Base-by-base conservation (phyloP, 495 filamentous ascomycete genomes). In the Filosporella fistucella region DNA sequence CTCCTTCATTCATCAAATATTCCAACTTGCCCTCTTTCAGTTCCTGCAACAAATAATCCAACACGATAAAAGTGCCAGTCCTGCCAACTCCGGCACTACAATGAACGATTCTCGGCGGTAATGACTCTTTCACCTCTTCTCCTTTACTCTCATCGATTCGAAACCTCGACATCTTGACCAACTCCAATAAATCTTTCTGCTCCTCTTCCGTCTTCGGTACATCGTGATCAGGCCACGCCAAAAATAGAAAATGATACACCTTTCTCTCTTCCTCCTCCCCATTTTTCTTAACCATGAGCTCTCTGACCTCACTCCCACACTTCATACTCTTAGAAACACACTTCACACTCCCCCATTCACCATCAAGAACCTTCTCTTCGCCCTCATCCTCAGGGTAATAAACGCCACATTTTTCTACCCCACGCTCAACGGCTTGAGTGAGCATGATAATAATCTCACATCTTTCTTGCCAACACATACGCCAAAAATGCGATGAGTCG, bases 41-140 rank as follows among this genome's bases (percentile, higher is more conserved):
- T 63, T 94, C 88, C 22, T 78, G 72, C 34, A 95, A 74, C 34
- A 97, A 76, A 56, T 91, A 84, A 65, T 96, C 93, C 3, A 97
- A 79, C 4, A 89, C 85, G 51, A 97, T 94, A 61, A 96, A 97
- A 0, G 91, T 96, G 36, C 91, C 91, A 14, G 85, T 89, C 40
- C 91, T 81, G 17, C 91, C 91, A 9, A 97, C 93, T 16, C 91
- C 91, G 9, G 91, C 91, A 52, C 84, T 89, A 66, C 90, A 96
- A 61, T 96, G 91, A n/a, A 96, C 80, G 42, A 96, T 82, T 30
- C 91, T 82, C 5, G 91, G 90, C 85, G 91, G 7, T 70, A 63
- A n/a, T 63, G 59, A n/a, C 63, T 65, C 5, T 22, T 46, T 20
- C 66, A 64, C 52, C 81, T 85, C 62, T 88, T 86, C 45, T 76